A percentile compares a stretch with the other conserved stretches of the same genome.
These are phyloP conservation scores for Heritiera fomes DNA, from an alignment of 345 rosid species.

Conservation along the genomic window DNA sequence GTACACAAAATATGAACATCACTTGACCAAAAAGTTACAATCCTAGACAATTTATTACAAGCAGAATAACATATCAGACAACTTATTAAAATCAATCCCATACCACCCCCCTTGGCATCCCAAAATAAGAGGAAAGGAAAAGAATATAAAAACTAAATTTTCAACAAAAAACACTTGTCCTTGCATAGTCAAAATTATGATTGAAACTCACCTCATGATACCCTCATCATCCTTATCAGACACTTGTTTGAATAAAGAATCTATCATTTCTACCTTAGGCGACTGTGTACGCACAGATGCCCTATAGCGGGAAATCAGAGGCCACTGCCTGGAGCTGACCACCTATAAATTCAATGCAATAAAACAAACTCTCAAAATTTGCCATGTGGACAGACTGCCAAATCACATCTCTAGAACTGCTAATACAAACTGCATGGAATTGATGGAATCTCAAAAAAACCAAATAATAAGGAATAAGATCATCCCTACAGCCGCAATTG, in stretches of 20 bases:
- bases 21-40: neutral
- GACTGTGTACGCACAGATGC: conserved; percentile 90
- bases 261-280: conserved; percentile 88
- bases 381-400: neutral
- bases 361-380: neutral
- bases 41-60: neutral
- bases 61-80: neutral
- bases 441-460: conserved; percentile 5
- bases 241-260: conserved; percentile 58
- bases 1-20: neutral
- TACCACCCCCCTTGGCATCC: neutral
- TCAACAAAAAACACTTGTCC: neutral
- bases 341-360: conserved; percentile 35
- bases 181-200: too few species aligned
- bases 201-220: conserved; percentile 49
- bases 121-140: neutral
- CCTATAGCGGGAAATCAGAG: conserved; percentile 75
- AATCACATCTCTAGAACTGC: neutral
- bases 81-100: neutral
- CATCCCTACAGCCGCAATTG: conserved; percentile 78
- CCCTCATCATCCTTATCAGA: conserved; percentile 71
- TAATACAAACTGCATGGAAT: neutral
- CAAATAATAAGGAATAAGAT: conserved; percentile 5
- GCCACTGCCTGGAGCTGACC: conserved; percentile 93
- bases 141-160: neutral